Base-by-base conservation (phyloP, 441 rosid species). In the Capsella rubella region DNA sequence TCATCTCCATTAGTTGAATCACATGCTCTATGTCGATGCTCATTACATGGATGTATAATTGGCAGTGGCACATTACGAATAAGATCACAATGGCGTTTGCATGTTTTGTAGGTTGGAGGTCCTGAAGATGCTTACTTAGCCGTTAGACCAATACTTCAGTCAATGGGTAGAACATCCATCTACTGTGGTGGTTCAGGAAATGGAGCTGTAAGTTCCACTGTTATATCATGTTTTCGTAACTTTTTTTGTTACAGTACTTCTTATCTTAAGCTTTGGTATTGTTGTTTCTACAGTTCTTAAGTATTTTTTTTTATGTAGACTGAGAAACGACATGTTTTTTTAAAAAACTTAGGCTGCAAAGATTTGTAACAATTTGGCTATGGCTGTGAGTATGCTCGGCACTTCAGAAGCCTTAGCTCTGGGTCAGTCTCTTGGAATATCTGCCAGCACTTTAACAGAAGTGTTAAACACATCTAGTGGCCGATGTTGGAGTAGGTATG, bases 311-410 rank as follows among this genome's bases (percentile, higher is more conserved):
- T 0, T 5, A 8, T 39, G 28, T 72, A 43, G 59, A 76, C 75
- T 47, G 25, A 18, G 54, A 71, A 76, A 43, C 2, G 37, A 15
- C 59, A 45, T 69, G 28, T 16, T 54, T 6, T 10, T 40, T 13
- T 40, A 9, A 21, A 18, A 53, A 68, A 69, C 45, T 37, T 76
- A 92, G 99, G 97, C 91, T 66, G 99, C 99, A 78, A 95, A 95
- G 83, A 79, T 95, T 58, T 95, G 99, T 85, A 95, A 92, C 79
- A 95, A 95, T 83, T 82, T 95, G 81, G 93, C 94, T 68, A 74
- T 95, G 92, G 97, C 93, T 31, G 93, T 92, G 67, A 88, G 96
- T 71, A 93, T 92, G 99, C 90, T 90, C 27, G 99, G 97, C 40
- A 87, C 87, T 57, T 92, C 97, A n/a, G 99, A 95, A 83, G 97